Percentiles rank a stretch among this genome's conserved stretches.
Conservation (phyloP, 371 early-diverging fungal species). For the Umbelopsis sp. region DNA sequence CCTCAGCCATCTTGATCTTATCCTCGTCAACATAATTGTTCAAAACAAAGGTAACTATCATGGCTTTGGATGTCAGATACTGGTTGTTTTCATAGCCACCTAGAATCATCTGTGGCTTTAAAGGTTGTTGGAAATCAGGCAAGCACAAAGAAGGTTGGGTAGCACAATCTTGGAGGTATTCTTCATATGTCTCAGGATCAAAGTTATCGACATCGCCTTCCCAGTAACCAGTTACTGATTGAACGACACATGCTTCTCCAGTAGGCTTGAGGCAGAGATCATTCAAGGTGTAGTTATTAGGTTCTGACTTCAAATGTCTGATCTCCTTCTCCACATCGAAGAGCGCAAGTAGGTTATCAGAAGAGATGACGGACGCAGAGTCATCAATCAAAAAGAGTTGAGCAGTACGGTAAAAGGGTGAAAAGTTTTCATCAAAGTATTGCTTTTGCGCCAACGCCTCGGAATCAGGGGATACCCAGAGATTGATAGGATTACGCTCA, state of each 20-base stretch:
- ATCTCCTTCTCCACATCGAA: slow-evolving; percentile 64
- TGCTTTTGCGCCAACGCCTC: slow-evolving; percentile 64
- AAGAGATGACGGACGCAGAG: slow-evolving; percentile 49
- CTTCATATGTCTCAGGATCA: slow-evolving; percentile 49
- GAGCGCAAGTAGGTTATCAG: slow-evolving; percentile 48
- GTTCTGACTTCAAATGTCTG: slow-evolving; percentile 41
- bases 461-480: slow-evolving; percentile 77
- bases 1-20: slow-evolving; percentile 48
- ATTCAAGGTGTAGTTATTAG: slow-evolving; percentile 47
- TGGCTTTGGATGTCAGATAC: slow-evolving; percentile 54
- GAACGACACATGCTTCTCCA: slow-evolving; percentile 69
- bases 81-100: slow-evolving; percentile 61
- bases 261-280: slow-evolving; percentile 77
- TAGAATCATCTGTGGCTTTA: slow-evolving; percentile 71
- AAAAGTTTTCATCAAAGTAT: slow-evolving; percentile 72
- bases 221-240: slow-evolving; percentile 80
- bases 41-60: slow-evolving; percentile 71
- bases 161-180: slow-evolving; percentile 53
- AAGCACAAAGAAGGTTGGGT: slow-evolving; percentile 62
- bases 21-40: slow-evolving; percentile 58
- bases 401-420: slow-evolving; percentile 75
- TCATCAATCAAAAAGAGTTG: slow-evolving; percentile 69
- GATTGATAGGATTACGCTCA: slow-evolving; percentile 67
- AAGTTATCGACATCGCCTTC: slow-evolving; percentile 58
- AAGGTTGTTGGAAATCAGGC: slow-evolving; percentile 68